Evolutionary conservation across 2,329 filamentous ascomycete genomes (phyloP).

Genomic region (Conoideocrella luteorostrata): DNA sequence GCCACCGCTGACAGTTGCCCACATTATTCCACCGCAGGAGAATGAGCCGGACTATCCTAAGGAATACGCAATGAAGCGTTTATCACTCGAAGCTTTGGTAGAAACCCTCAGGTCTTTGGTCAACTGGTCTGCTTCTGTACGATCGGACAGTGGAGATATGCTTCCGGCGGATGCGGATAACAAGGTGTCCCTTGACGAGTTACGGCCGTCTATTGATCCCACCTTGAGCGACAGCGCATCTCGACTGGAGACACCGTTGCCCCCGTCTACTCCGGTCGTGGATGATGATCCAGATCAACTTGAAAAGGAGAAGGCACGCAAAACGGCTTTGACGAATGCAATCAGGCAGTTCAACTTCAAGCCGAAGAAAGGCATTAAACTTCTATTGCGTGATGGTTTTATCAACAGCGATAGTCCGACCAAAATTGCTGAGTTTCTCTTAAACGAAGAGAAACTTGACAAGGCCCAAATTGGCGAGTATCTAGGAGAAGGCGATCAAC

Average conservation of each 20-base stretch:
- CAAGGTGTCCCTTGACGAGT: conserved; percentile 39
- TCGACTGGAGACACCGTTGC: conserved; percentile 50
- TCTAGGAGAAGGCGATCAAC: conserved; percentile 84
- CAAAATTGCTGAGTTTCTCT: conserved; percentile 78
- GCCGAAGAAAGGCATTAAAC: conserved; percentile 86
- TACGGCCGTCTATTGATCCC: conserved; percentile 63
- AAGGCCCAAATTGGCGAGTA: conserved; percentile 93
- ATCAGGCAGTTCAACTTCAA: conserved; percentile 96
- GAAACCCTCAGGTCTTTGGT: conserved; percentile 85
- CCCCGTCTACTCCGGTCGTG: conserved; percentile 58
- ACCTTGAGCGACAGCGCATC: conserved; percentile 54
- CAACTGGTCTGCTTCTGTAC: conserved; percentile 71
- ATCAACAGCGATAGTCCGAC: conserved; percentile 71
- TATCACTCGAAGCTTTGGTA: conserved; percentile 81
- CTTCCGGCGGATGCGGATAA: conserved; percentile 25
- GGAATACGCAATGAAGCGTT: conserved; percentile 86
- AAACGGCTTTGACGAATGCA: conserved; percentile 85
- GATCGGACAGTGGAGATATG: conserved; percentile 45
- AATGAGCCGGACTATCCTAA: conserved; percentile 68
- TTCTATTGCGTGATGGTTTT: conserved; percentile 77
- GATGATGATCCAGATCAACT: conserved; percentile 91
- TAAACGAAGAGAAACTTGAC: conserved; percentile 76
- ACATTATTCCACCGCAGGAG: conserved; percentile 56
- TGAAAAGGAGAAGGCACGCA: conserved; percentile 90
- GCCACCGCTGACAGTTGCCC: conserved; percentile 75